Evolutionary conservation across 805 yeast genomes (phyloP), one percentile per base, ranked within the genome.

Genomic region (Monosporozyma unispora): DNA sequence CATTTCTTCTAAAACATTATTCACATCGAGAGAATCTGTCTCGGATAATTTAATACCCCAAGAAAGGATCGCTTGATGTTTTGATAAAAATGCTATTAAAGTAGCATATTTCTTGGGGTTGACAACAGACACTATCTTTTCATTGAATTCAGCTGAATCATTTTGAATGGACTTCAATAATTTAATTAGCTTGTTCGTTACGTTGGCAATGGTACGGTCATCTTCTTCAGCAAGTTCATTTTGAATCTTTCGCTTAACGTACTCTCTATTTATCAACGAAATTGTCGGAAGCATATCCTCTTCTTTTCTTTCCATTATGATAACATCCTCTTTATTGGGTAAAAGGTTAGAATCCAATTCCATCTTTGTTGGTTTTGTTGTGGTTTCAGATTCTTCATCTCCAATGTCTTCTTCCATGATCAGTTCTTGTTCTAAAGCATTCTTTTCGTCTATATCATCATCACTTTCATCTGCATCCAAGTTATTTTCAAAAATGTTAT

Each of bases 231-330:
- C 55, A 39, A 60, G 59, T 4, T 58, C 56, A 1, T 64, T 47
- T 0, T 78, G 62, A 1, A 86, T 54, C 46, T 73, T 71, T 50
- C 79, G 70, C 46, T 78, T 78, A 2, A 86, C 64, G 76, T 80
- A 86, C 50, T 68, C 74, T 6, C 74, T 67, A 47, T 73, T 77
- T 19, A 79, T 69, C 3, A 70, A 70, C 5, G 64, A 57, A 2
- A 77, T 67, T 10, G 68, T 56, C 7, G 52, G 35, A 18, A 45
- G 18, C 40, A 14, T 16, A 9, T n/a, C 43, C 2, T 25, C 12
- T 21, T 39, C 42, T 39, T 39, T 39, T 21, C 27, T 14, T 11
- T 28, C 28, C 16, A 51, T 21, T 21, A 37, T 40, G 14, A 58
- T 18, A 8, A 54, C 40, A 41, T 55, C 48, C 11, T 53, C 56